Base-by-base conservation (phyloP, 106 monocot genomes). In the Dendrobium officinale region DNA sequence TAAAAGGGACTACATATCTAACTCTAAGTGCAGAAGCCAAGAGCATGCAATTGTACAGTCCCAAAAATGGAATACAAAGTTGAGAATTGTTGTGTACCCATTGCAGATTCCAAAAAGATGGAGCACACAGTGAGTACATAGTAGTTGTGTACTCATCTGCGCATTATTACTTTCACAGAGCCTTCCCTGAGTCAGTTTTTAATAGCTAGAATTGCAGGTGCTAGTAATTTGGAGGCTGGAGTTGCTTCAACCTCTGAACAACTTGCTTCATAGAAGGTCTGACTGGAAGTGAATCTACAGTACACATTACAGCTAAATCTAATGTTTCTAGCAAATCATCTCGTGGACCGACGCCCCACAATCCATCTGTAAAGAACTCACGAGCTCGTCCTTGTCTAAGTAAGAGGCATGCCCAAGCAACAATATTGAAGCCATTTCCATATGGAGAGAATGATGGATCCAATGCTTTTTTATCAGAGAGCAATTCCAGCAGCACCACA, bases 231-330 rank as follows among this genome's bases (percentile, higher is more conserved):
- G 89, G 88, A 2, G 88, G 88, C 59, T 86, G 88, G 45, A 93
- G 88, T 48, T 93, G 90, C 80, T 88, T 93, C 79, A 93, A 64
- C 56, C 90, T 79, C 55, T 88, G 93, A 75, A 93, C 90, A 64
- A 90, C 93, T 75, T 88, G 83, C 82, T 90, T 93, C 93, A 93
- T 93, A 20, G 90, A 83, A 1, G 93, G 93, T 47, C 93, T 78
- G 51, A 80, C 68, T 33, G 92, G 83, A 77, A 88, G 85, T 19
- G 89, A 86, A 75, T 87, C 89, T 68, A 87, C 92, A 44, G 92
- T 92, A 68, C 92, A 89, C 81, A 67, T 87, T 26, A 89, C 89
- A 31, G 86, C 89, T 76, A 92, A 86, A 48, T 86, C 86, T 48
- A 92, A 77, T 0, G 84, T 84, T 78, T 88, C 92, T 40, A 92